These are phyloP conservation scores for Penicillium waksmanii DNA, from an alignment of 495 filamentous ascomycete species.

Conservation along the genomic window DNA sequence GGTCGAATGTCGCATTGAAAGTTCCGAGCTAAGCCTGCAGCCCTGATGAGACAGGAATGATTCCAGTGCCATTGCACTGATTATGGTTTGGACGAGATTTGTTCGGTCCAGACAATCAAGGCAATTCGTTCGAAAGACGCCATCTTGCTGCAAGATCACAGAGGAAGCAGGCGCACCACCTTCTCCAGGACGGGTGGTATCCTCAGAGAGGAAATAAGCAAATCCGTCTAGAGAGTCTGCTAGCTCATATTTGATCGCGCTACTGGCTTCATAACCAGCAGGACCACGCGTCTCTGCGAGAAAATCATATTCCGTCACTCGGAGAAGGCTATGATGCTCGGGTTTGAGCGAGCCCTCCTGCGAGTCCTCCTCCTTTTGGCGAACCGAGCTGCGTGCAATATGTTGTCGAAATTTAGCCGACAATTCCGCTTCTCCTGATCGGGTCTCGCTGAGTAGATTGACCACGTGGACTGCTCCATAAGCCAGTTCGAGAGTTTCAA, in stretches of 20 bases:
- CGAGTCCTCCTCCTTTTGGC: slow-evolving; percentile 41
- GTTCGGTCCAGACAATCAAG: slow-evolving; percentile 95
- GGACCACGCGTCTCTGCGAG: slow-evolving; percentile 91
- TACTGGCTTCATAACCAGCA: slow-evolving; percentile 84
- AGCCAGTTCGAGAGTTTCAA: slow-evolving; percentile 75
- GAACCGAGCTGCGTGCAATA: slow-evolving; percentile 68
- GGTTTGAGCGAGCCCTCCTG: slow-evolving; percentile 24
- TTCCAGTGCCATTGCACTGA: slow-evolving; percentile 89
- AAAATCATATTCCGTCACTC: slow-evolving; percentile 88
- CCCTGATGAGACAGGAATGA: slow-evolving; percentile 71
- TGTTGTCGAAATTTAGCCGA: slow-evolving; percentile 78
- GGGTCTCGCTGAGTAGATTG: slow-evolving; percentile 87
- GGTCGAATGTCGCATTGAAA: slow-evolving; percentile 87
- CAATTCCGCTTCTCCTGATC: slow-evolving; percentile 80
- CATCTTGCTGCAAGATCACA: slow-evolving; percentile 86
- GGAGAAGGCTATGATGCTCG: slow-evolving; percentile 69
- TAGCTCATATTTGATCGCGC: slow-evolving; percentile 73
- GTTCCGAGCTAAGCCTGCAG: slow-evolving; percentile 69
- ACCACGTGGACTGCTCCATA: slow-evolving; percentile 92
- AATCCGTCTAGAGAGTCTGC: slow-evolving; percentile 79
- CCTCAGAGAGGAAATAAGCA: slow-evolving; percentile 85
- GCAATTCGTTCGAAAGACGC: slow-evolving; percentile 94
- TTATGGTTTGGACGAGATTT: slow-evolving; percentile 93
- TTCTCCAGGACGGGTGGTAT: slow-evolving; percentile 37
- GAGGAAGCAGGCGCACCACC: slow-evolving; percentile 53